Conservation (phyloP, 306 rosid species). For the Delonix regia region DNA sequence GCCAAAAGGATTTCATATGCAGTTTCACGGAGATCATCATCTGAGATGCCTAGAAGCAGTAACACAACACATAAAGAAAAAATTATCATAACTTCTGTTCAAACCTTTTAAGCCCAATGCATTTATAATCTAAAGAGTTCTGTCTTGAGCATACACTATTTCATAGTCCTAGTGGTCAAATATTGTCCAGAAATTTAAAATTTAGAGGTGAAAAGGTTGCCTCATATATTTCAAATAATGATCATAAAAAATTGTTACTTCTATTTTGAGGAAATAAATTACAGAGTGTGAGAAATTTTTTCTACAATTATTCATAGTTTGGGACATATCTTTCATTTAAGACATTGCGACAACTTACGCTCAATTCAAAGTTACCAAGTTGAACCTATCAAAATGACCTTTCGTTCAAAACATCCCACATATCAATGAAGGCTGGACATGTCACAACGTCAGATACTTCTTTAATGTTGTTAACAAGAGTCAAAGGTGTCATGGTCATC, state of each 20-base stretch:
- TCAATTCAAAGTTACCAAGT: not conserved
- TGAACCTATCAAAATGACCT: not conserved
- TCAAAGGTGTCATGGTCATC: not conserved
- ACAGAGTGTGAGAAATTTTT: not conserved
- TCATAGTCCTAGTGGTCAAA: not conserved
- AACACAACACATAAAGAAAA: slow-evolving; percentile 35
- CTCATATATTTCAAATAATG: not conserved
- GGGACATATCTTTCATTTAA: not conserved
- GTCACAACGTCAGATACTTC: not conserved
- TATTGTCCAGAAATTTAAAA: not conserved
- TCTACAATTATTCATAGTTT: not conserved
- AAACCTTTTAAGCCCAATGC: slow-evolving; percentile 25
- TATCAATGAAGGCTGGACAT: not conserved
- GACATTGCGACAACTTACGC: not conserved
- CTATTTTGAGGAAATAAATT: not conserved
- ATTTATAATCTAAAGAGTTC: slow-evolving; percentile 27
- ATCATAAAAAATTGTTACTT: not conserved
- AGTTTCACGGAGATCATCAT: slow-evolving; percentile 93
- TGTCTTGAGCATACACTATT: not conserved
- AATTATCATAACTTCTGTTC: slow-evolving; percentile 5
- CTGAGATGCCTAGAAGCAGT: slow-evolving; percentile 69
- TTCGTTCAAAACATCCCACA: not conserved
- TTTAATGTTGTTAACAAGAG: not conserved
- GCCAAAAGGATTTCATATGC: slow-evolving; percentile 93
- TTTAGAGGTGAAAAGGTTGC: not conserved